Conservation (phyloP, 106 monocot genomes). For the Platanthera zijinensis region DNA sequence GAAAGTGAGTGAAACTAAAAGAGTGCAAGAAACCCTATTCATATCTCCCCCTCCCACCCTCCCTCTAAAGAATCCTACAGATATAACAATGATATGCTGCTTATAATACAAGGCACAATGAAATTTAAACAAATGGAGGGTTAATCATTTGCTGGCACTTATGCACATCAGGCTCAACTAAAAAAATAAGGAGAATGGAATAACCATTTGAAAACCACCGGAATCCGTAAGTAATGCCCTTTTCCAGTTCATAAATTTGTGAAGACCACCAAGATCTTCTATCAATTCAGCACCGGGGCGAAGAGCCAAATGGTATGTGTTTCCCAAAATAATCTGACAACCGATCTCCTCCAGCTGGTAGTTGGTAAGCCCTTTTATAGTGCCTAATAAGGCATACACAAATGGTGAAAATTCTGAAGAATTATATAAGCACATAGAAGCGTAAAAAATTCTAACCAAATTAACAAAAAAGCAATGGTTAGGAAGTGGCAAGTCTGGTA, state of each 20-base stretch:
- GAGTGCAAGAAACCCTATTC: too few species aligned
- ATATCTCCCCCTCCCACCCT: too few species aligned
- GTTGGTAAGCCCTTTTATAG: conserved; percentile 91
- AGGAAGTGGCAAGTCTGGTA: not conserved
- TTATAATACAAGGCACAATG: not conserved
- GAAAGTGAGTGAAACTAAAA: too few species aligned
- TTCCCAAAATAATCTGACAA: conserved; percentile 96
- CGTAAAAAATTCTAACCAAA: not conserved
- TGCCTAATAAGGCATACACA: conserved; percentile 36
- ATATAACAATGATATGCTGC: not conserved
- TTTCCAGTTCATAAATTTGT: conserved; percentile 99
- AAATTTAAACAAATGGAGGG: not conserved
- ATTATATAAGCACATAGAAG: not conserved
- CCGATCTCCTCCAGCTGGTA: conserved; percentile 96
- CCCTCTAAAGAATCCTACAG: too few species aligned
- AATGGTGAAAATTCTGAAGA: not conserved
- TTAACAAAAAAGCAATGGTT: not conserved
- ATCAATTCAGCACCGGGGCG: conserved; percentile 88
- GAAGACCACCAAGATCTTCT: conserved; percentile 94
- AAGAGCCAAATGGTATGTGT: conserved; percentile 94
- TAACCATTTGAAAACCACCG: conserved; percentile 99
- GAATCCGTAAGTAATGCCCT: conserved; percentile 93
- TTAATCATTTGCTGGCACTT: not conserved
- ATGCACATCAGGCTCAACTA: not conserved
- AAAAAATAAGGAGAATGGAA: conserved; percentile 7